Evolutionary conservation across 495 filamentous ascomycete genomes (phyloP).

Genomic region (Podospora fimiseda): DNA sequence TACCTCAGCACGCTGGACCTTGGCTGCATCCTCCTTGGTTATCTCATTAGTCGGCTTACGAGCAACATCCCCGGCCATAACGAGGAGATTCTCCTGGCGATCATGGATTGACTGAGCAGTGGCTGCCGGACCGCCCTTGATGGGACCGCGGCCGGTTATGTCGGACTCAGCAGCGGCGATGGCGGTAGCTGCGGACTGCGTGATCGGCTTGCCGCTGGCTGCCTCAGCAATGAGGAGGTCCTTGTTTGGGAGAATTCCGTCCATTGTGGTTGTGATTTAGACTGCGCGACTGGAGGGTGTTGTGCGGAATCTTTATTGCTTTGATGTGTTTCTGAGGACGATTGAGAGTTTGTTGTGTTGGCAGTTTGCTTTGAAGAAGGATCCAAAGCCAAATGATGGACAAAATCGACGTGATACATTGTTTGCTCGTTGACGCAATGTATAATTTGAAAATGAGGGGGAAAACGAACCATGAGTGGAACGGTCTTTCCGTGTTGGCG

Average conservation of each 20-base stretch:
- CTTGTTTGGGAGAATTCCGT: conserved; percentile 16
- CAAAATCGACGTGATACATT: conserved; percentile 12
- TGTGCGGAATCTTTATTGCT: not conserved
- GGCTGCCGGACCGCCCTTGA: conserved; percentile 23
- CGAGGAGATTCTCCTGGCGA: conserved; percentile 24
- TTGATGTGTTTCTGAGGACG: not conserved
- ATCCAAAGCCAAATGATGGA: conserved; percentile 9
- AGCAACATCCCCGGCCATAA: conserved; percentile 23
- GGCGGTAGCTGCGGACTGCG: conserved; percentile 16
- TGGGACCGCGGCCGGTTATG: conserved; percentile 21
- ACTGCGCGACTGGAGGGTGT: not conserved
- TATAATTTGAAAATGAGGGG: no score
- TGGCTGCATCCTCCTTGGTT: conserved; percentile 25
- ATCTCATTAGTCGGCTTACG: conserved; percentile 25
- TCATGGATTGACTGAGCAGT: conserved; percentile 27
- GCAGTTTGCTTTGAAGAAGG: not conserved
- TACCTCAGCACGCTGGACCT: conserved; percentile 28
- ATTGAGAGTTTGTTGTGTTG: not conserved
- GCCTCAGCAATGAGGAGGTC: conserved; percentile 20
- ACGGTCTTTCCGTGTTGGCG: no score
- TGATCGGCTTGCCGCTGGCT: conserved; percentile 19
- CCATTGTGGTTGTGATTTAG: conserved; percentile 6
- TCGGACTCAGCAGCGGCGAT: conserved; percentile 22
- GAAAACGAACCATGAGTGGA: no score
- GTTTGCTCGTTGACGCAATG: no score